Base-by-base conservation (phyloP, 306 rosid species). In the Sechiopsis laciniata region DNA sequence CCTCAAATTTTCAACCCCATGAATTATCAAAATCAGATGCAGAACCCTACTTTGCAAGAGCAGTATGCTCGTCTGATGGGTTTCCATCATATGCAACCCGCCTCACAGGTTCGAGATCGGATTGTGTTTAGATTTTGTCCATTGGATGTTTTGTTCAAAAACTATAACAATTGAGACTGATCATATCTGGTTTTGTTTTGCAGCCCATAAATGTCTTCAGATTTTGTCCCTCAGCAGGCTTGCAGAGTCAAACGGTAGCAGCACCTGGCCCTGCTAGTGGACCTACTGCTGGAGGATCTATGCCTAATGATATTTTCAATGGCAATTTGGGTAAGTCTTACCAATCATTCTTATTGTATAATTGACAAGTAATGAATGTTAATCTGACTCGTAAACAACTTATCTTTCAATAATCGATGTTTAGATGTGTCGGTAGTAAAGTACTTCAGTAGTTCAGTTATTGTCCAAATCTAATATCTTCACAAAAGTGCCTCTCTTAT, bases 41-140 rank as follows among this genome's bases (percentile, higher is more conserved):
- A 84, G 81, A 87, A 83, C 55, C 81, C 83, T 17, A 81, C 77
- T 73, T 82, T 89, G 63, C 80, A 83, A 15, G 97, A 91, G 68
- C 90, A 91, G 56, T 84, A 79, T 61, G 85, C 91, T 15, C 88
- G 84, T 74, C 87, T 75, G 66, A 78, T 91, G 87, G 88, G 87
- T n/a, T 85, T 87, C 75, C 96, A 89, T 57, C 84, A 84, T 4
- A 82, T 89, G 88, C 96, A 87, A 78, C 84, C 77, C 29, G 62
- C 86, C 56, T 79, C 93, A 56, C 97, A 89, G 92, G 97, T 91
- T 65, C 17, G 65, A 2, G 61, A 78, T 37, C 22, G 51, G 54
- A 50, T 29, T 15, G 26, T 17, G 76, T 54, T 35, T 1, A 42
- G 11, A 42, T 7, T 9, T 42, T 9, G 10, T 42, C 48, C 48